Evolutionary conservation across 1,284 basidiomycete species (phyloP).

Genomic region (Mycosarcoma mackinlayi): DNA sequence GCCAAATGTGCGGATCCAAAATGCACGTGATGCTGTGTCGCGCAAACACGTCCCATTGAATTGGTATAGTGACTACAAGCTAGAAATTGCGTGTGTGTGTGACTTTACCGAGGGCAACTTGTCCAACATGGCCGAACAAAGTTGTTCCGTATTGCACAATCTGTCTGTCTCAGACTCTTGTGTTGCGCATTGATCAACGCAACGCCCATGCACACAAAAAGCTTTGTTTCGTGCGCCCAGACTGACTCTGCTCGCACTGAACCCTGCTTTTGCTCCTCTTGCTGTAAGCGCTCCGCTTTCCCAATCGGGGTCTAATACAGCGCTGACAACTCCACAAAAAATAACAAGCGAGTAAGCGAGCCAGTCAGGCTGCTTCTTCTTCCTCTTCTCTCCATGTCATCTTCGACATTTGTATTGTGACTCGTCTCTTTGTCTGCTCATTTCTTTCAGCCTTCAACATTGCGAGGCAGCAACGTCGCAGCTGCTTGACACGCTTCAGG

Average conservation of each 20-base stretch:
- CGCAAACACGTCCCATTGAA: slow-evolving; percentile 34
- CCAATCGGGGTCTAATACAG: no score
- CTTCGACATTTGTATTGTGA: no score
- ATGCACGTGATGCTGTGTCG: slow-evolving; percentile 32
- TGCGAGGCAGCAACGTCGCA: no score
- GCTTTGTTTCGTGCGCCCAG: slow-evolving; percentile 30
- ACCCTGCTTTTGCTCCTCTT: slow-evolving; percentile 16
- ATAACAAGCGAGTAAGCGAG: slow-evolving; percentile 28
- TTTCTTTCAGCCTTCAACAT: no score
- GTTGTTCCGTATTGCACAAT: neutral
- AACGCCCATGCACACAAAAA: slow-evolving; percentile 20
- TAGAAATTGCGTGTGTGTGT: no score
- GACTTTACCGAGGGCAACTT: slow-evolving; percentile 6
- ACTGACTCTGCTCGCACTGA: slow-evolving; percentile 1
- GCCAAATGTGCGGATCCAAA: neutral
- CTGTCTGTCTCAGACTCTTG: neutral
- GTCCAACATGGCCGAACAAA: slow-evolving; percentile 10
- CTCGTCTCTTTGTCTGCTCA: no score
- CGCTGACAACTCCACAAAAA: neutral
- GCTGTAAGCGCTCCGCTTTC: slow-evolving; percentile 9
- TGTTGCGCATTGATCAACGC: slow-evolving; percentile 4
- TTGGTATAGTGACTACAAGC: no score
- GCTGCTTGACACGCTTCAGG: no score
- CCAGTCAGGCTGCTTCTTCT: slow-evolving; percentile 2
- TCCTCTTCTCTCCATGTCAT: slow-evolving; percentile 3